These are phyloP conservation scores for Phytopythium boreale DNA, from an alignment of 352 stramenopile species.

Conservation along the genomic window DNA sequence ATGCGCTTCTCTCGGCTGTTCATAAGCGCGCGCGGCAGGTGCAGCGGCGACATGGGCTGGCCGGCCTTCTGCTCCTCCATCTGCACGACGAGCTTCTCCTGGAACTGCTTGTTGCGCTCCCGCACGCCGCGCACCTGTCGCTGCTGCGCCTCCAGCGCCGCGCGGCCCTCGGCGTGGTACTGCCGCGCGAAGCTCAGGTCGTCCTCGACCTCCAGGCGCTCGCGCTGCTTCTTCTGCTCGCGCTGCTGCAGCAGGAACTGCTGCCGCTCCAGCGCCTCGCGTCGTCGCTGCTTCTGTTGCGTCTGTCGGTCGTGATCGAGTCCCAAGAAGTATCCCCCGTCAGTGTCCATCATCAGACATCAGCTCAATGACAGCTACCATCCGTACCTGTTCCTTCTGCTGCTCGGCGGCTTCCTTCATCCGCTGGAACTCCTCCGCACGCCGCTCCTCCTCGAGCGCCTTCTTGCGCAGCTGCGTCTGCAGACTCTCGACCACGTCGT, in stretches of 20 bases:
- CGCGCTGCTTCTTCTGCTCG: slow-evolving; percentile 47
- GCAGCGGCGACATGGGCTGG: slow-evolving; percentile 46
- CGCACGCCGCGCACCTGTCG: slow-evolving; percentile 26
- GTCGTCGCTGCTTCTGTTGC: slow-evolving; percentile 24
- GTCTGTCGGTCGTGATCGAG: neutral
- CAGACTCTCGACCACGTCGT: slow-evolving; percentile 35
- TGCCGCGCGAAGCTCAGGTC: slow-evolving; percentile 53
- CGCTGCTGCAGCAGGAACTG: slow-evolving; percentile 48
- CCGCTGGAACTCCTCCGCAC: slow-evolving; percentile 63
- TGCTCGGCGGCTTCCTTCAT: slow-evolving; percentile 38
- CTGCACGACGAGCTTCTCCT: slow-evolving; percentile 55
- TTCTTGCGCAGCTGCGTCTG: slow-evolving; percentile 52
- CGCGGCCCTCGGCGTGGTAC: slow-evolving; percentile 43
- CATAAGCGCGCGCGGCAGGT: slow-evolving; percentile 59
- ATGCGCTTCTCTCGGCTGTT: slow-evolving; percentile 58
- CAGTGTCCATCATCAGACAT: neutral
- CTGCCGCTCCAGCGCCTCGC: slow-evolving; percentile 53
- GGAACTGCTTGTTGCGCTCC: slow-evolving; percentile 56
- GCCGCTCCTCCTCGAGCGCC: slow-evolving; percentile 46
- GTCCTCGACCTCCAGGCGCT: slow-evolving; percentile 56
- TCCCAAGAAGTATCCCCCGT: neutral
- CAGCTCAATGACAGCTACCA: neutral
- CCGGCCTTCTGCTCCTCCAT: slow-evolving; percentile 56
- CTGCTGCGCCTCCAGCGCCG: slow-evolving; percentile 44
- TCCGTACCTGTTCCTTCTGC: slow-evolving; percentile 24